A percentile compares a stretch with the other conserved stretches of the same genome.
Evolutionary conservation across 2,329 filamentous ascomycete genomes (phyloP).

Genomic region (Trichoderma hamatum): DNA sequence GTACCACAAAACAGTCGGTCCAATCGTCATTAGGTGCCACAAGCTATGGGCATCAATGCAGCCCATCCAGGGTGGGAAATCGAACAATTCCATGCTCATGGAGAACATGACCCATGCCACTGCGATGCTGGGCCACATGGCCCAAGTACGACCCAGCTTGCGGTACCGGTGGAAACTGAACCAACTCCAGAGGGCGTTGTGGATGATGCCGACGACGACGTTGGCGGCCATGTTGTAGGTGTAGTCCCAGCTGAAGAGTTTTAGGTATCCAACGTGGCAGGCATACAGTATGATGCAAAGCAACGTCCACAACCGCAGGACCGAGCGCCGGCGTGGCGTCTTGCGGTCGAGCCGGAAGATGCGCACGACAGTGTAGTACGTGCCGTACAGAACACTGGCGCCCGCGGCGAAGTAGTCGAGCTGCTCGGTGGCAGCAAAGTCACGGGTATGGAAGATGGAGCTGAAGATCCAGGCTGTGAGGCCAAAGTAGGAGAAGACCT

Average conservation of each 20-base stretch:
- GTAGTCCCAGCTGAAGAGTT: conserved; percentile 89
- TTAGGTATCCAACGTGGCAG: conserved; percentile 80
- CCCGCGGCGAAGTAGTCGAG: conserved; percentile 96
- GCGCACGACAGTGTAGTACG: conserved; percentile 82
- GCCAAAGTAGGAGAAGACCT: conserved; percentile 77
- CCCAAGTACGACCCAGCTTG: conserved; percentile 74
- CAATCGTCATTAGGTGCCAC: conserved; percentile 94
- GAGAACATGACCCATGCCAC: conserved; percentile 89
- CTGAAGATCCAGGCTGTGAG: conserved; percentile 84
- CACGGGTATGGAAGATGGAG: conserved; percentile 88
- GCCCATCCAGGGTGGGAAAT: conserved; percentile 84
- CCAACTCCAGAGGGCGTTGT: conserved; percentile 83
- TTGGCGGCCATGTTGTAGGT: conserved; percentile 98
- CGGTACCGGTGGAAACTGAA: conserved; percentile 78
- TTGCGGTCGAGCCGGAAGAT: conserved; percentile 78
- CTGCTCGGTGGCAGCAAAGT: conserved; percentile 85
- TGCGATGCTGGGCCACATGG: conserved; percentile 85
- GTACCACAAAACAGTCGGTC: conserved; percentile 88
- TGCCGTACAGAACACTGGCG: conserved; percentile 83
- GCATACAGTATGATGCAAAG: conserved; percentile 72
- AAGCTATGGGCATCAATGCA: conserved; percentile 90
- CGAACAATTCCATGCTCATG: conserved; percentile 94
- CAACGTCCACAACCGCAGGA: conserved; percentile 75
- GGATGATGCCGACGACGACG: conserved; percentile 75
- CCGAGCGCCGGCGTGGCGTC: conserved; percentile 45